phyloP scores from a whole-genome alignment of 352 stramenopile genomes.

The Discostella stelligera region DNA sequence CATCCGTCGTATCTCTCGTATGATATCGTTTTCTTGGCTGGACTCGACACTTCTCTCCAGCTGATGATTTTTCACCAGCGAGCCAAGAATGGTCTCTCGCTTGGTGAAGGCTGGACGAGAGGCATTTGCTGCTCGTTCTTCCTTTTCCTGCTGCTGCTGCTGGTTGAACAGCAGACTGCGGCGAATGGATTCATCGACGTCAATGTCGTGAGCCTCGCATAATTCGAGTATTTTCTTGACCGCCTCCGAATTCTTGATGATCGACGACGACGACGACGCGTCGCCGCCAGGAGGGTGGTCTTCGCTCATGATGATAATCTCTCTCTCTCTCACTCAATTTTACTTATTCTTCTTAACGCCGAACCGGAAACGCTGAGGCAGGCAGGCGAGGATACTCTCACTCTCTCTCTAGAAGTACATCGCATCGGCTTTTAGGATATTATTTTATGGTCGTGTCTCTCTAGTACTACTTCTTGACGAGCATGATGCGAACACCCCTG shows the following conservation, averaged over 20 bases:
- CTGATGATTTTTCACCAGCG: constrained; percentile 10
- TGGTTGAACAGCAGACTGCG: constrained; percentile 16
- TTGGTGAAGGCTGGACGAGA: constrained; percentile 12
- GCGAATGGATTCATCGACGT: constrained; percentile 31
- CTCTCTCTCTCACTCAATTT: no score
- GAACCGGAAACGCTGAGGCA: no score
- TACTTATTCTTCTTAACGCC: no score
- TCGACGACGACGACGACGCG: no score
- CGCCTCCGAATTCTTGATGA: neutral
- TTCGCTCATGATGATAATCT: no score
- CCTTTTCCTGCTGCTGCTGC: constrained; percentile 18
- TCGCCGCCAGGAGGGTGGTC: no score
- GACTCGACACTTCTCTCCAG: neutral
- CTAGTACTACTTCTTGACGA: no score
- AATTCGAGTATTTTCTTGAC: constrained; percentile 26
- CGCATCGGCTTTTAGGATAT: no score
- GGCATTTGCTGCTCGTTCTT: neutral
- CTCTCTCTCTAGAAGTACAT: no score
- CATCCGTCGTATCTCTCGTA: constrained; percentile 7
- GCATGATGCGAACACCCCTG: no score
- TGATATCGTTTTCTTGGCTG: constrained; percentile 7
- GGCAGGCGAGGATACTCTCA: no score
- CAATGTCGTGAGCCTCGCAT: constrained; percentile 27
- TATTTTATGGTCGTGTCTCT: no score
- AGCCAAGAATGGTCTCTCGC: constrained; percentile 23